Percentiles rank a stretch among this genome's conserved stretches.
These are phyloP conservation scores for Scytalidium lignicola DNA, from an alignment of 2,329 filamentous ascomycete genomes.

Conservation along the genomic window DNA sequence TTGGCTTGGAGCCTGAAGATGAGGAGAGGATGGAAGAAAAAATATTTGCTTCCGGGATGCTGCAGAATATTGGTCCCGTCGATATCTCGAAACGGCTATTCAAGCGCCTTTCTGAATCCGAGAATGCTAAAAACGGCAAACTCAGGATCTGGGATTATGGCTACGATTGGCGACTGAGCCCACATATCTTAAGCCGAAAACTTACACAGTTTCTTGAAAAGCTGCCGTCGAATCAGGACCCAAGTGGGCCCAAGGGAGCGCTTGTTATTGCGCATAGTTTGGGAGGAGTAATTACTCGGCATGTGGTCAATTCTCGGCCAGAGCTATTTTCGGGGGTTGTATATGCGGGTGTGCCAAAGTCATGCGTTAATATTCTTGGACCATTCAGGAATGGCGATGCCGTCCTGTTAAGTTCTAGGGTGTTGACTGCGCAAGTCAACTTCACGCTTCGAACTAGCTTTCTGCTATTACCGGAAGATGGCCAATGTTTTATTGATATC, in stretches of 20 bases:
- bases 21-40: conserved; percentile 77
- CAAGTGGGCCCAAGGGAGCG: conserved; percentile 58
- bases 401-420: conserved; percentile 80
- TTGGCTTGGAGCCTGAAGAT: conserved; percentile 75
- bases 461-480: conserved; percentile 78
- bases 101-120: conserved; percentile 67
- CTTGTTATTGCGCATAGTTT: conserved; percentile 81
- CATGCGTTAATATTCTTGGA: conserved; percentile 87
- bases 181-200: conserved; percentile 65
- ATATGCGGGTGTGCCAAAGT: conserved; percentile 78
- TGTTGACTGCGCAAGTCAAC: conserved; percentile 88
- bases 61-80: conserved; percentile 87
- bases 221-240: conserved; percentile 67
- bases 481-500: conserved; percentile 76
- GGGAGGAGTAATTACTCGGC: conserved; percentile 80
- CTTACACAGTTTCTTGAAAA: conserved; percentile 69
- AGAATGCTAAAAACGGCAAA: conserved; percentile 66
- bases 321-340: conserved; percentile 82
- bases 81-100: conserved; percentile 82
- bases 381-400: conserved; percentile 89
- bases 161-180: conserved; percentile 91
- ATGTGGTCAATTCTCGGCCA: conserved; percentile 79
- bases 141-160: conserved; percentile 85
- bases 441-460: conserved; percentile 87
- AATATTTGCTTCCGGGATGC: conserved; percentile 82